phyloP scores from a whole-genome alignment of 2,329 filamentous ascomycete species.

The Colletotrichum sp. region DNA sequence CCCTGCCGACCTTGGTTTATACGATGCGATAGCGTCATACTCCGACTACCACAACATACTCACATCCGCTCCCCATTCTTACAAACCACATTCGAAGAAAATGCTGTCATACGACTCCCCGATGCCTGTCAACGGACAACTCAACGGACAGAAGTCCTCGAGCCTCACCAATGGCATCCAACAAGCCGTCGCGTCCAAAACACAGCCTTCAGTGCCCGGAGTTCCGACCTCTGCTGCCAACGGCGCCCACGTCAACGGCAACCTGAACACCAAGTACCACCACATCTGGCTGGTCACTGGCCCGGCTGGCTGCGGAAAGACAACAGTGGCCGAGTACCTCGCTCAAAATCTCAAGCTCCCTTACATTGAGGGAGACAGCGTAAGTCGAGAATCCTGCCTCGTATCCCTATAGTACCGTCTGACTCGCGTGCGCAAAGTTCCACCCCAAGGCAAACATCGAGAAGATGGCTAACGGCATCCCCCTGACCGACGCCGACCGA shows the following conservation, averaged over 20 bases:
- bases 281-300: constrained; percentile 85
- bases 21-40: constrained; percentile 9
- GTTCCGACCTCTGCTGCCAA: constrained; percentile 27
- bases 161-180: constrained; percentile 27
- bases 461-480: constrained; percentile 87
- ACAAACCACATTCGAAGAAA: neutral
- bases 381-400: constrained; percentile 48
- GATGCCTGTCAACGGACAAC: constrained; percentile 31
- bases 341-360: constrained; percentile 67
- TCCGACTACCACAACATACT: neutral
- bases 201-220: constrained; percentile 9
- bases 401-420: constrained; percentile 12
- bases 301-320: constrained; percentile 81
- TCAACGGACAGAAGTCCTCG: constrained; percentile 42
- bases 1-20: neutral
- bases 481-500: constrained; percentile 89
- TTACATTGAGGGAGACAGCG: constrained; percentile 81
- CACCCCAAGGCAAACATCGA: constrained; percentile 81
- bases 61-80: neutral
- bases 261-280: constrained; percentile 47
- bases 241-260: constrained; percentile 32
- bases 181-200: constrained; percentile 32
- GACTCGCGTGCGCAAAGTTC: constrained; percentile 56
- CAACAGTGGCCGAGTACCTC: constrained; percentile 72
- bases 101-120: constrained; percentile 60